Conservation (phyloP, 75 land plant species). For the Adiantum capillusveneris region DNA sequence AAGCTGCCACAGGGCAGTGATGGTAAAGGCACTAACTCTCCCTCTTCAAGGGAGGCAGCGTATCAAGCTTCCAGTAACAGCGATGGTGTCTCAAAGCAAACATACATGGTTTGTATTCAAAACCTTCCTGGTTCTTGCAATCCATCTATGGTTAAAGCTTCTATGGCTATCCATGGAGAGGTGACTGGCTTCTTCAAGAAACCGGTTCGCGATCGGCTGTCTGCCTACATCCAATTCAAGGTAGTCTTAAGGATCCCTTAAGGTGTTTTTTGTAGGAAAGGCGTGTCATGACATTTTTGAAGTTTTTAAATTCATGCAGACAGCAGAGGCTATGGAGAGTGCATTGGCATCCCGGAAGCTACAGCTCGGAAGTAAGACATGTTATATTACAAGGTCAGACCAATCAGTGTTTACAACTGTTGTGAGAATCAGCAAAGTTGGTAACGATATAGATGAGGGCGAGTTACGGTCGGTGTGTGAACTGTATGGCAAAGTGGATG, state of each 20-base stretch:
- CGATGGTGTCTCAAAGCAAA: not conserved
- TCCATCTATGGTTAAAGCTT: not conserved
- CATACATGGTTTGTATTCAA: not conserved
- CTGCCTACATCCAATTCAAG: conserved; percentile 1
- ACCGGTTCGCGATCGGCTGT: not conserved
- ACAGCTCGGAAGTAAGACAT: not conserved
- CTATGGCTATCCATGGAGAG: conserved; percentile 1
- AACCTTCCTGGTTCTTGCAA: not conserved
- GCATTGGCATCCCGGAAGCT: not conserved
- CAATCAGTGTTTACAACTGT: not conserved
- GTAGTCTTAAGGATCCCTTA: not conserved
- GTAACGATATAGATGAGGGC: not conserved
- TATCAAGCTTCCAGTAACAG: not conserved
- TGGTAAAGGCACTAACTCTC: too few relatives aligned
- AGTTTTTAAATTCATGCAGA: too few relatives aligned
- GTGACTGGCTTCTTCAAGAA: conserved; percentile 3
- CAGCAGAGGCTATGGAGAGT: conserved; percentile 3
- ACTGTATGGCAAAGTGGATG: not conserved
- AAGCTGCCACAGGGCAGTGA: too few relatives aligned
- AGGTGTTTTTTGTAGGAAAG: not conserved
- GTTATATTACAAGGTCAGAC: not conserved
- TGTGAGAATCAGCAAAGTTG: conserved; percentile 1
- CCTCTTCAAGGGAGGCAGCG: too few relatives aligned
- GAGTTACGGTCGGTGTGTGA: not conserved
- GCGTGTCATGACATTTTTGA: too few relatives aligned